Conservation (phyloP, 345 rosid species). For the Rhodomyrtus tomentosa region DNA sequence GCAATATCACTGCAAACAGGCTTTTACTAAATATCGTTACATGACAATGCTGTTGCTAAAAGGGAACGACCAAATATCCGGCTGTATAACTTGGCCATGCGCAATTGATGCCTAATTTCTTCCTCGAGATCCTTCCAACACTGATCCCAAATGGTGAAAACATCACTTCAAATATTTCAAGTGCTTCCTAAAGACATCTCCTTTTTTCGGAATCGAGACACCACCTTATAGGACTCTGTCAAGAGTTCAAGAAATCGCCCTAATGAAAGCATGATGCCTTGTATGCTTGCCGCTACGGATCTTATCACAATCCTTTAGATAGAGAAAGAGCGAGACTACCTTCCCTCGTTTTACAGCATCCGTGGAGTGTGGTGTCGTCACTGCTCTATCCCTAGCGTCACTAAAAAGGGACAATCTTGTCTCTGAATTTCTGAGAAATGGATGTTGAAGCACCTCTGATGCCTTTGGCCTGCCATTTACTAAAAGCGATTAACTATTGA, state of each 20-base stretch:
- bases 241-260: too few relatives aligned
- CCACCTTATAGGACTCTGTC: too few relatives aligned
- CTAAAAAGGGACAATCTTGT: too few relatives aligned
- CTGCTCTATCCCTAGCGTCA: slow-evolving; percentile 24
- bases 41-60: neutral
- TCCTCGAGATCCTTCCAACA: too few relatives aligned
- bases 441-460: slow-evolving; percentile 28
- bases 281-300: neutral
- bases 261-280: neutral
- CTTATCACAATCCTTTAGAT: too few relatives aligned
- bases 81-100: neutral
- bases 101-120: neutral
- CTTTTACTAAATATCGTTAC: neutral
- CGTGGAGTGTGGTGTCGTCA: slow-evolving; percentile 47
- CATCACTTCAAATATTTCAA: too few relatives aligned
- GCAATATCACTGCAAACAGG: neutral
- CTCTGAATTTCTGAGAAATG: too few relatives aligned
- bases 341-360: slow-evolving; percentile 71
- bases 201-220: too few relatives aligned
- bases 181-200: too few relatives aligned
- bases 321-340: slow-evolving; percentile 13
- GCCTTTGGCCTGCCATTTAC: slow-evolving; percentile 51
- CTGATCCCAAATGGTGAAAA: too few relatives aligned
- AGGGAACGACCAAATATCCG: neutral
- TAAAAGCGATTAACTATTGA: too few relatives aligned